Conservation (phyloP, 257 asterid genomes). For the Hygrophila difformis region DNA sequence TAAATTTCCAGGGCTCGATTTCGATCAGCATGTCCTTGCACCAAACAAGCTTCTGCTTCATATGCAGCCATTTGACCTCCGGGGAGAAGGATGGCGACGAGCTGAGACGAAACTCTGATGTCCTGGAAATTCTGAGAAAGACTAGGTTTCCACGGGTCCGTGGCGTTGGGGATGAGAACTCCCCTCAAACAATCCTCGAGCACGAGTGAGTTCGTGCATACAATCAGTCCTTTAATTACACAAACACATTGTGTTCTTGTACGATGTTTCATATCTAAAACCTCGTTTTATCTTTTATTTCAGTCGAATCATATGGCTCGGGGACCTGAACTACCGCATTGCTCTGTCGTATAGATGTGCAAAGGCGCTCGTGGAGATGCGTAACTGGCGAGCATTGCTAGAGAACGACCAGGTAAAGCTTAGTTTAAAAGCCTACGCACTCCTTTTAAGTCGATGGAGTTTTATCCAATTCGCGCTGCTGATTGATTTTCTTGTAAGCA, state of each 20-base stretch:
- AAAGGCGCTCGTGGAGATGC: conserved; percentile 96
- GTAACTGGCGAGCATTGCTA: conserved; percentile 84
- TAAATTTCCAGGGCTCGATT: conserved; percentile 77
- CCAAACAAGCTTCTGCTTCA: conserved; percentile 97
- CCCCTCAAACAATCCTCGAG: conserved; percentile 93
- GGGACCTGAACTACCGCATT: conserved; percentile 88
- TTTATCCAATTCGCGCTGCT: neutral
- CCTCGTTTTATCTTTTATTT: too few relatives aligned
- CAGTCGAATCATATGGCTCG: conserved; percentile 96
- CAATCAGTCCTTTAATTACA: too few relatives aligned
- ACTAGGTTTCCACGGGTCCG: conserved; percentile 91
- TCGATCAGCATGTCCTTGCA: conserved; percentile 97
- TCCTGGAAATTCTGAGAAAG: conserved; percentile 89
- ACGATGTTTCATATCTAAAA: too few relatives aligned
- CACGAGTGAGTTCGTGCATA: conserved; percentile 66
- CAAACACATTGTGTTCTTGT: too few relatives aligned
- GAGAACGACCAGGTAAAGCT: conserved; percentile 99
- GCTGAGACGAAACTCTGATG: conserved; percentile 87
- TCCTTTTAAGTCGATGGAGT: neutral
- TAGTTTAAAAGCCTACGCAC: neutral
- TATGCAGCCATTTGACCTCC: conserved; percentile 91
- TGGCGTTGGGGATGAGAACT: conserved; percentile 51
- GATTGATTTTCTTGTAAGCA: neutral
- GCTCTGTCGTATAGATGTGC: conserved; percentile 86
- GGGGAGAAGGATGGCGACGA: conserved; percentile 99